Conservation (phyloP, 495 filamentous ascomycete species). For the Penicillium arizonense region DNA sequence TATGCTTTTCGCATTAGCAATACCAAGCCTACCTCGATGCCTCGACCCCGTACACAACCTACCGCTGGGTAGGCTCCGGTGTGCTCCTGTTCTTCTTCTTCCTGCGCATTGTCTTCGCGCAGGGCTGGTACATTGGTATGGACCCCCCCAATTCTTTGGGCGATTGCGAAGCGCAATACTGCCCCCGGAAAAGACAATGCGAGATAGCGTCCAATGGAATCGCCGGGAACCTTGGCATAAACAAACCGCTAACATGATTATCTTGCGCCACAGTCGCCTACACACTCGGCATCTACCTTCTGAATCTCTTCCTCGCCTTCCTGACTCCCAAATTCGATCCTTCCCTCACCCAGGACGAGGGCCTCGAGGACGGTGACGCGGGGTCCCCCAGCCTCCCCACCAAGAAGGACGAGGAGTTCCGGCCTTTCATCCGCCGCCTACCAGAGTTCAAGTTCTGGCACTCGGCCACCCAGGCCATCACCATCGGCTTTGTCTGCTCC, state of each 20-base stretch:
- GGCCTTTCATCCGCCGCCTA: conserved; percentile 90
- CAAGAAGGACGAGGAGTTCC: conserved; percentile 94
- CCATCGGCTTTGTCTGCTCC: conserved; percentile 80
- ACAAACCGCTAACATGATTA: conserved; percentile 8
- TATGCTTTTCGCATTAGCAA: conserved; percentile 53
- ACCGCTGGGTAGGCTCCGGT: conserved; percentile 84
- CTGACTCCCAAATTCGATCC: conserved; percentile 98
- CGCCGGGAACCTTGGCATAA: not conserved
- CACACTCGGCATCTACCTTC: conserved; percentile 96
- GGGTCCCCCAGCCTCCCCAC: conserved; percentile 70
- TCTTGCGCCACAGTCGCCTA: conserved; percentile 70
- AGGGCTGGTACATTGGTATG: conserved; percentile 99
- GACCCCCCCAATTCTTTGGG: not conserved
- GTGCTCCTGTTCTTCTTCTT: conserved; percentile 78
- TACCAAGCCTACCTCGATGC: conserved; percentile 95
- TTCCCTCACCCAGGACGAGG: conserved; percentile 90
- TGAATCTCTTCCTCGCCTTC: conserved; percentile 99
- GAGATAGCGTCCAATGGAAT: not conserved
- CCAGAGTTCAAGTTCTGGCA: conserved; percentile 99
- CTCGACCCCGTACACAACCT: conserved; percentile 79
- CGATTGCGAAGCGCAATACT: not conserved
- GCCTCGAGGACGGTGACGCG: conserved; percentile 87
- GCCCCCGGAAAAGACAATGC: not conserved
- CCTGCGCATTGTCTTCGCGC: conserved; percentile 80
- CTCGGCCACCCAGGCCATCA: conserved; percentile 81